Evolutionary conservation across 2,329 filamentous ascomycete species (phyloP).

Genomic region (Ophiostoma himal-ulmi): DNA sequence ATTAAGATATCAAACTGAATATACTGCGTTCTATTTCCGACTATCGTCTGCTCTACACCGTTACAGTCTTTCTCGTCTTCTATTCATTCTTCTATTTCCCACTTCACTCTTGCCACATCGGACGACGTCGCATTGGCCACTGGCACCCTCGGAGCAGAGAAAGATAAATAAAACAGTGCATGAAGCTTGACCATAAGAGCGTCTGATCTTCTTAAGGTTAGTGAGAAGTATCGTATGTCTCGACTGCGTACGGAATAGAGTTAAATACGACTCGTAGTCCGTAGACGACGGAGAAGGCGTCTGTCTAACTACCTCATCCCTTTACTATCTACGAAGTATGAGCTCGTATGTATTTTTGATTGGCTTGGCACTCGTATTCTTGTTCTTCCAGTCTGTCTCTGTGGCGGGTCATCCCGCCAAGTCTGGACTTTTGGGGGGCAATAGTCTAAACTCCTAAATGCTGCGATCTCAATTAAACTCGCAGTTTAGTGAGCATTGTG

Average conservation of each 20-base stretch:
- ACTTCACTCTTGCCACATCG: not conserved
- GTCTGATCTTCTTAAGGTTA: not conserved
- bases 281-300: not conserved
- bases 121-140: constrained; percentile 4
- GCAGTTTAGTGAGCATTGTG: not conserved
- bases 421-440: not conserved
- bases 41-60: not conserved
- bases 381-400: not conserved
- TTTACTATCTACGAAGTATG: not conserved
- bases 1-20: too few relatives aligned
- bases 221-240: not conserved
- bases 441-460: not conserved
- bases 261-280: not conserved
- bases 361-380: constrained; percentile 14
- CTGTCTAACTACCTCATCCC: not conserved
- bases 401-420: constrained; percentile 14
- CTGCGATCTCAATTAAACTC: not conserved
- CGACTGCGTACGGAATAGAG: too few relatives aligned
- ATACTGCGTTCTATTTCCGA: too few relatives aligned
- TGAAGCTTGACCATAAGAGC: not conserved
- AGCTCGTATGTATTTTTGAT: not conserved
- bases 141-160: not conserved
- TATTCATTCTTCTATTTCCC: not conserved
- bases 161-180: not conserved
- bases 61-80: not conserved